A percentile compares a stretch with the other conserved stretches of the same genome.
phyloP scores from a whole-genome alignment of 1,284 basidiomycete genomes.

The Cryptococcus wingfieldii region DNA sequence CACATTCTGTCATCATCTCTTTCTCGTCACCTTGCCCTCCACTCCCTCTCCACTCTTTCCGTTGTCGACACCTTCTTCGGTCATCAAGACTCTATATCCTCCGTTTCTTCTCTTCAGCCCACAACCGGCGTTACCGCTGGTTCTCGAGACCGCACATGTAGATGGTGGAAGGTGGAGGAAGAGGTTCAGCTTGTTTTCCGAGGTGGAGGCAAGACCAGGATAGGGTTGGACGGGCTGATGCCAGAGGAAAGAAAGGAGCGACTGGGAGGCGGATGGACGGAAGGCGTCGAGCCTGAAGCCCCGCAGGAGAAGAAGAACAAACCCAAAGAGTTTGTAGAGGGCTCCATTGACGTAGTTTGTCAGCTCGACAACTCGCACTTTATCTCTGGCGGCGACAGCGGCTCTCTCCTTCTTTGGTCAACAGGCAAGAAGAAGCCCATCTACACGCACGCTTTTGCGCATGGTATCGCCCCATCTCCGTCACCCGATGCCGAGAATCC shows the following conservation, averaged over 20 bases:
- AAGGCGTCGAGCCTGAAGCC: conserved; percentile 15
- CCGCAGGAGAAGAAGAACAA: conserved; percentile 49
- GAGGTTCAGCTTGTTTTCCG: conserved; percentile 95
- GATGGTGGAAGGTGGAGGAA: conserved; percentile 96
- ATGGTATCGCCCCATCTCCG: conserved; percentile 57
- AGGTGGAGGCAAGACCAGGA: conserved; percentile 73
- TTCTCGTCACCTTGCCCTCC: conserved; percentile 89
- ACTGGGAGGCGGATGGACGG: conserved; percentile 26
- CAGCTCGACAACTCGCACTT: conserved; percentile 95
- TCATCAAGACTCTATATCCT: conserved; percentile 83
- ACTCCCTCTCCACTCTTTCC: conserved; percentile 77
- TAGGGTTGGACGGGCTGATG: conserved; percentile 64
- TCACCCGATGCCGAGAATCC: conserved; percentile 57
- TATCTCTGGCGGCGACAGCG: conserved; percentile 90
- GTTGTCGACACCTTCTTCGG: conserved; percentile 97
- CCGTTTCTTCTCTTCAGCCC: conserved; percentile 71
- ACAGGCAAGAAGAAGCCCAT: conserved; percentile 95
- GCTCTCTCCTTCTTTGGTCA: conserved; percentile 86
- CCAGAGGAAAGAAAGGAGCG: conserved; percentile 52
- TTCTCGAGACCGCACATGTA: conserved; percentile 81
- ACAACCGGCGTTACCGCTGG: conserved; percentile 86
- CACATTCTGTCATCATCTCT: conserved; percentile 84
- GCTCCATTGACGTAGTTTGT: conserved; percentile 83
- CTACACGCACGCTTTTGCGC: conserved; percentile 75
- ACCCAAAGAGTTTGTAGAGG: conserved; percentile 69